Percentiles rank a stretch among this genome's conserved stretches.
Conservation (phyloP, 192 early-diverging fungal species). For the Lobulomyces angularis region DNA sequence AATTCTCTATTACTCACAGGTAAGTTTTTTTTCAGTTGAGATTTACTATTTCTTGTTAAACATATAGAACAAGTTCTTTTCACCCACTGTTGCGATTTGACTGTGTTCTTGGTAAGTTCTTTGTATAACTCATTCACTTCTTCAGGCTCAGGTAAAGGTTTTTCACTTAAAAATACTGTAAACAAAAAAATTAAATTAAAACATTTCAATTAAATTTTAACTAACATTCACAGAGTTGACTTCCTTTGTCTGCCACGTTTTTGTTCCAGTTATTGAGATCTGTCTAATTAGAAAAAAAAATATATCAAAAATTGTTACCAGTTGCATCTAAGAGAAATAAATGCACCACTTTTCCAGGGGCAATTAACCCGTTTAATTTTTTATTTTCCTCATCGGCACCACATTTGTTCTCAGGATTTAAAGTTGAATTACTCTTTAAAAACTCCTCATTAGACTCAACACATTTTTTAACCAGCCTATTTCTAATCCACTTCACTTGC, state of each 20-base stretch:
- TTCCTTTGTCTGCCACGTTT: slow-evolving; percentile 37
- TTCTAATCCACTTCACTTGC: slow-evolving; percentile 71
- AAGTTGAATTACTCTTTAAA: not conserved
- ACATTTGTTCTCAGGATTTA: slow-evolving; percentile 1
- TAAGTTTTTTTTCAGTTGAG: slow-evolving; percentile 13
- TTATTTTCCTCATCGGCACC: slow-evolving; percentile 6
- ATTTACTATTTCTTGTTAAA: slow-evolving; percentile 14
- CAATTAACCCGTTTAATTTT: not conserved
- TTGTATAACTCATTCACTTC: slow-evolving; percentile 21
- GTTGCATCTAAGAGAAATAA: slow-evolving; percentile 55
- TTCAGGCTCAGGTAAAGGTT: slow-evolving; percentile 10
- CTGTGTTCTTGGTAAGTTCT: not conserved
- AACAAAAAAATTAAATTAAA: slow-evolving; percentile 4
- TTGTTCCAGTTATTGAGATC: slow-evolving; percentile 43
- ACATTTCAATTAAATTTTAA: slow-evolving; percentile 38
- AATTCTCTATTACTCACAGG: slow-evolving; percentile 15
- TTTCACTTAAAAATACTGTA: not conserved
- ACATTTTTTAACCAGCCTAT: slow-evolving; percentile 47
- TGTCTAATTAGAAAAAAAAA: slow-evolving; percentile 1
- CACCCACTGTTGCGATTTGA: not conserved
- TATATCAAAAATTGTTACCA: slow-evolving; percentile 17
- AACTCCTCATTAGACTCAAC: slow-evolving; percentile 11
- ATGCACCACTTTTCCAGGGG: not conserved
- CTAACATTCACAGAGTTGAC: too few species aligned
- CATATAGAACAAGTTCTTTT: slow-evolving; percentile 4